Conservation (phyloP, 176 grass and related monocot genomes). For the Raddia guianensis region DNA sequence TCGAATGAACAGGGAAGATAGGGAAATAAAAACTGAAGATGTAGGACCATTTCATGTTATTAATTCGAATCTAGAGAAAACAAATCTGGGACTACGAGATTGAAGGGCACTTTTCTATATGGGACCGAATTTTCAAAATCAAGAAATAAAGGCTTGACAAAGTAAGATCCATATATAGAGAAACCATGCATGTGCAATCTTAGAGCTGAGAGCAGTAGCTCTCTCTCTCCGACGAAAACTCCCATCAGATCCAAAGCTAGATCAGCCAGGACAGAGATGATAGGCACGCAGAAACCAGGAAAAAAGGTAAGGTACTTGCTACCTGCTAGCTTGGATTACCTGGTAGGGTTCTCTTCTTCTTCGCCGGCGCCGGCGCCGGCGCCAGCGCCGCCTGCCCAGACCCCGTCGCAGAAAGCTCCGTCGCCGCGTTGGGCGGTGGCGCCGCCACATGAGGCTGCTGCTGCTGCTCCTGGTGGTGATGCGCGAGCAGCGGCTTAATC, state of each 20-base stretch:
- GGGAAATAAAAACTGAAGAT: conserved; percentile 35
- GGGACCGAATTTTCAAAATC: conserved; percentile 18
- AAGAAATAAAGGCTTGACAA: conserved; percentile 15
- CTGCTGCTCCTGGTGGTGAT: conserved; percentile 50
- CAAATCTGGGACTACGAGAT: conserved; percentile 22
- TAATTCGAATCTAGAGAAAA: conserved; percentile 27
- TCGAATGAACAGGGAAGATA: conserved; percentile 10
- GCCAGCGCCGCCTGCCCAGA: conserved; percentile 3
- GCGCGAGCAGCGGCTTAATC: conserved; percentile 57
- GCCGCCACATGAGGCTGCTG: conserved; percentile 34
- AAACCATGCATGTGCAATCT: conserved; percentile 13
- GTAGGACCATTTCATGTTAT: conserved; percentile 41
- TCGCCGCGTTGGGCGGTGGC: conserved; percentile 10
- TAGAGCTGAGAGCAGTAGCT: not conserved
- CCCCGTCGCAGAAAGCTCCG: conserved; percentile 27
- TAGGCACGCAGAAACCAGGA: not conserved
- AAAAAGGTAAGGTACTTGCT: conserved; percentile 30
- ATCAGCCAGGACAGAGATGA: conserved; percentile 19
- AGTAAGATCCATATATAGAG: conserved; percentile 27
- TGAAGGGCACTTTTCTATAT: not conserved
- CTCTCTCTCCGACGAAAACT: not conserved
- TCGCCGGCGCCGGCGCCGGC: conserved; percentile 47
- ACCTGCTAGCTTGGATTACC: conserved; percentile 51
- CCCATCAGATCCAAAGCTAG: conserved; percentile 17
- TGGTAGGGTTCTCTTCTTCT: conserved; percentile 96